phyloP scores from a whole-genome alignment of 2,329 filamentous ascomycete genomes.

The Phialemonium atrogriseum region DNA sequence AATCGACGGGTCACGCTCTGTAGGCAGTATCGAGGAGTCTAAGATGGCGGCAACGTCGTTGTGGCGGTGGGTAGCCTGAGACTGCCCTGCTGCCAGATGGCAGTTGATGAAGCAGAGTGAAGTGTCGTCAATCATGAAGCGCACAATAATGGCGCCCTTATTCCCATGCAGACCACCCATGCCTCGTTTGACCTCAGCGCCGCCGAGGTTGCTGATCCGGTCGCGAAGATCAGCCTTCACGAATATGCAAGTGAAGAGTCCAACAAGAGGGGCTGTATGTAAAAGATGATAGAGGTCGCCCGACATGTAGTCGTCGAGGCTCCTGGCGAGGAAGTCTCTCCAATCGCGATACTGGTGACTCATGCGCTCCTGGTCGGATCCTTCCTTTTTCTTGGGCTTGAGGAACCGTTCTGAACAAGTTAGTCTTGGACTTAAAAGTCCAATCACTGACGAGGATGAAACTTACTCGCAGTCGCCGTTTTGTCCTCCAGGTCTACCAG shows the following conservation, averaged over 20 bases:
- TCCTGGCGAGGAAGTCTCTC: slow-evolving; percentile 79
- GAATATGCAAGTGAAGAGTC: slow-evolving; percentile 92
- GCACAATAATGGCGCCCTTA: slow-evolving; percentile 85
- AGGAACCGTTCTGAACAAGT: slow-evolving; percentile 67
- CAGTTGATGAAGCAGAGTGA: slow-evolving; percentile 97
- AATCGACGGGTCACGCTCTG: slow-evolving; percentile 56
- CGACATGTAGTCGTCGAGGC: slow-evolving; percentile 75
- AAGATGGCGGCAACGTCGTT: slow-evolving; percentile 88
- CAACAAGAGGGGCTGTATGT: slow-evolving; percentile 84
- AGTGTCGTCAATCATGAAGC: slow-evolving; percentile 90
- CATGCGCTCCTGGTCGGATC: slow-evolving; percentile 81
- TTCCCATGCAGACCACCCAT: slow-evolving; percentile 95
- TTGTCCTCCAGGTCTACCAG: slow-evolving; percentile 98
- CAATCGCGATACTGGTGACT: slow-evolving; percentile 95
- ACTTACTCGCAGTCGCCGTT: slow-evolving; percentile 82
- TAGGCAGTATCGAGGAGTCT: slow-evolving; percentile 66
- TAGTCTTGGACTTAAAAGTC: slow-evolving; percentile 16
- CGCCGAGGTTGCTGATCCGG: slow-evolving; percentile 69
- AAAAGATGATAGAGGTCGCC: slow-evolving; percentile 76
- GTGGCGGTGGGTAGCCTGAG: slow-evolving; percentile 82
- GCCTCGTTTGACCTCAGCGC: slow-evolving; percentile 84
- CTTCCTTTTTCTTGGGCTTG: slow-evolving; percentile 80
- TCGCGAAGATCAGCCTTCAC: slow-evolving; percentile 72
- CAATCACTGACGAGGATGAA: neutral
- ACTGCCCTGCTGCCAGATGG: slow-evolving; percentile 89